Evolutionary conservation across 495 filamentous ascomycete species (phyloP), one percentile per base, ranked within the genome.

Genomic region (Penicillium lagena): DNA sequence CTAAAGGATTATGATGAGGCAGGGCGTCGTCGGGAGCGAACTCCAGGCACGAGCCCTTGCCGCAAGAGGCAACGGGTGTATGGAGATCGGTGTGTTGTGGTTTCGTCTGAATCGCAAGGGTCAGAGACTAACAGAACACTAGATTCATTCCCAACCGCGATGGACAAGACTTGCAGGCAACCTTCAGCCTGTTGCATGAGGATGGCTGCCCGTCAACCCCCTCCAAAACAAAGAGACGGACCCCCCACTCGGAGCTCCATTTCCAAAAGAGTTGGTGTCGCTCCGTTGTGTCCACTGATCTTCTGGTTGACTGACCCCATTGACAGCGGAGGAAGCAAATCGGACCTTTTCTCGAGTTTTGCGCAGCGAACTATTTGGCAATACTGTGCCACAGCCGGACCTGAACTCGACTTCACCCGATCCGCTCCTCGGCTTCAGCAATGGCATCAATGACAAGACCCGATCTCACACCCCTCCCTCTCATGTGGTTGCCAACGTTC

Each of bases 111-210:
- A 39, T 12, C 15, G 34, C 39, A 17, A 10, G 31, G 22, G 33
- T 13, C 39, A 41, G 32, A 36, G n/a, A 32, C 46, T 52, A 34
- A 44, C 31, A 14, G 14, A 17, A 15, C 29, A 32, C 30, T 30
- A 96, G 90, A 55, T 98, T 98, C 57, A 97, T 98, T 50, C 94
- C 94, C 29, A 90, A 93, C 58, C 83, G 93, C 11, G 85, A 90
- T 41, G 93, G 94, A 7, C 89, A 94, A 60, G 94, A 98, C 61
- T 70, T 96, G 15, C 86, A 90, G 55, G 88, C 93, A 29, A 90
- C 89, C 53, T 97, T 89, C 60, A 91, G 79, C 59, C 73, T 98
- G 43, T 73, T 96, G 14, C 86, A 93, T 56, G 90, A 95, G 39
- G 88, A 95, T 59, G 86, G 84, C 11, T 96, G 91, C 31, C 90